Evolutionary conservation across 2,329 filamentous ascomycete species (phyloP).

Genomic region (Arachnomyces sp.): DNA sequence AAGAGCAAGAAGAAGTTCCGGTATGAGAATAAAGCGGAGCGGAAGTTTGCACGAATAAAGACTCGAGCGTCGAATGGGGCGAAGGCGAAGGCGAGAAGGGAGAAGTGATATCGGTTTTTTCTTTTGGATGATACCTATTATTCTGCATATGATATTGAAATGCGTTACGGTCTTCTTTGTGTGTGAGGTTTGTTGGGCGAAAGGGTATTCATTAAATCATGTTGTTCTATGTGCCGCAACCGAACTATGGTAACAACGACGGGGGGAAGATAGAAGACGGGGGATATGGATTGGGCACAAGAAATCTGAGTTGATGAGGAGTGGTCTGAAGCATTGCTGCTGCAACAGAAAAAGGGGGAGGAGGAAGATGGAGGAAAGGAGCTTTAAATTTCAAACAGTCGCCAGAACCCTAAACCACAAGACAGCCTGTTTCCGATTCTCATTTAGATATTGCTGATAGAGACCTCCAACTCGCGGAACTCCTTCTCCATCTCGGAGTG

Average conservation of each 20-base stretch:
- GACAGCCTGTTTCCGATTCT: slow-evolving; percentile 18
- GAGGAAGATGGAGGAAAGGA: slow-evolving; percentile 9
- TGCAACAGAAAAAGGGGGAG: slow-evolving; percentile 9
- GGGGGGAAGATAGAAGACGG: too few relatives aligned
- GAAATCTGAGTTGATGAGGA: slow-evolving; percentile 7
- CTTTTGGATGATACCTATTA: slow-evolving; percentile 1
- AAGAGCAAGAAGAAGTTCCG: slow-evolving; percentile 63
- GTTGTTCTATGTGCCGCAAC: slow-evolving; percentile 7
- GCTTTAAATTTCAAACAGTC: slow-evolving; percentile 21
- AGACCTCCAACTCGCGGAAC: slow-evolving; percentile 77
- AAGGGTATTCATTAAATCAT: slow-evolving; percentile 1
- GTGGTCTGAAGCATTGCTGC: slow-evolving; percentile 7
- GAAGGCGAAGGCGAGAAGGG: slow-evolving; percentile 51
- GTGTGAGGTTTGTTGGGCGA: slow-evolving; percentile 5
- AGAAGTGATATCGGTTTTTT: slow-evolving; percentile 20
- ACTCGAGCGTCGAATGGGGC: slow-evolving; percentile 62
- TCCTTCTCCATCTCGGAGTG: slow-evolving; percentile 77
- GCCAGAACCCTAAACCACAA: slow-evolving; percentile 23
- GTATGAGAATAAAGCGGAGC: slow-evolving; percentile 82
- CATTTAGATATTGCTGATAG: slow-evolving; percentile 91
- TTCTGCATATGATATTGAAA: neutral
- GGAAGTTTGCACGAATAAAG: slow-evolving; percentile 54
- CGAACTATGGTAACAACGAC: too few relatives aligned
- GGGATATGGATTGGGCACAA: slow-evolving; percentile 4
- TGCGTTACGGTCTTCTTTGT: slow-evolving; percentile 1